Evolutionary conservation across 805 yeast genomes (phyloP), one percentile per base, ranked within the genome.

Genomic region (Candida sithepensis): DNA sequence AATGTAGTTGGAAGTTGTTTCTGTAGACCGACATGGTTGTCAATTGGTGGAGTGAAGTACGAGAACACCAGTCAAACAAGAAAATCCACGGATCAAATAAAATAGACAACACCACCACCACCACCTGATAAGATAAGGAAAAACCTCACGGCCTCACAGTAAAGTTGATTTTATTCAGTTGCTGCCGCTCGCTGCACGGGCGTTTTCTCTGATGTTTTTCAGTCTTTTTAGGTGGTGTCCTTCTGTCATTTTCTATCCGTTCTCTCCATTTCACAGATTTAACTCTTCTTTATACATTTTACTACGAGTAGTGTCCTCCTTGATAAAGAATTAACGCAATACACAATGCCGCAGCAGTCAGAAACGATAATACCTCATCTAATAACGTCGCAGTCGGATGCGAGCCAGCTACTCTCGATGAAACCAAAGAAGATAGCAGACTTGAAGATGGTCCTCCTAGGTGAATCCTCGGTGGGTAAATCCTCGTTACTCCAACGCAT

Each of bases 401-500:
- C 44, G 8, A 33, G 21, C 42, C 38, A 45, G 14, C 40, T 45
- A 8, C 39, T 49, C 8, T 41, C 42, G 16, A 44, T 38, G 14
- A 52, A 48, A 18, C 70, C 69, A 2, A 46, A 51, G 2, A 54
- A 58, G 42, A 52, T 52, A 3, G 70, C 69, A 1, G 71, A 68
- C 40, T 54, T 64, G 41, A 68, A 68, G 41, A 47, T 67, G 20
- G 72, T 68, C 1, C 70, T 52, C 57, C 63, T 68, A 6, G 72
- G 84, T 14, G 84, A 79, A 54, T 75, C 82, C 6, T 75, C 82
- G 0, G 84, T 75, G 18, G 88, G 87, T 42, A 85, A 79, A 55
- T 74, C 81, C 6, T 89, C 97, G 1, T 75, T 92, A 9, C 90
- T 89, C 1, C 86, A 86, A 54, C 71, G 97, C 44, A 89, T 91